phyloP scores from a whole-genome alignment of 352 stramenopile genomes.

The Nothophytophthora sp. region DNA sequence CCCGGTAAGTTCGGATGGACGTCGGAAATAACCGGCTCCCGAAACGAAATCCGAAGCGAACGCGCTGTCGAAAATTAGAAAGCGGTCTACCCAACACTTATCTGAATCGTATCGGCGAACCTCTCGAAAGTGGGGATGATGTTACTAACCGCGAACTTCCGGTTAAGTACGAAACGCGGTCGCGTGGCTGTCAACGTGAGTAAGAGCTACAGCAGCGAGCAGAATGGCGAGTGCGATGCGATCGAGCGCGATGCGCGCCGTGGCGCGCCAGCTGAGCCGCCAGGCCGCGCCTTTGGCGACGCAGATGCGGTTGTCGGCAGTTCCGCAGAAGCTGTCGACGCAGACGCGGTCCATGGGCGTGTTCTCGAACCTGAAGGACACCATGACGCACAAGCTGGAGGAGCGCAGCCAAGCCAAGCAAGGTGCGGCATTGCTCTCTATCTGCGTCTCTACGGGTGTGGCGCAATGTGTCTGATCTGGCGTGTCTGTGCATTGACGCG shows the following conservation, averaged over 20 bases:
- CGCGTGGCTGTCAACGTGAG: neutral
- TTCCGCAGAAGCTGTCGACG: slow-evolving; percentile 4
- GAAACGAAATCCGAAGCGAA: too few species aligned
- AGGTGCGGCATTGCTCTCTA: slow-evolving; percentile 23
- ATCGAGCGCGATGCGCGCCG: slow-evolving; percentile 32
- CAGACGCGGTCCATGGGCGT: slow-evolving; percentile 70
- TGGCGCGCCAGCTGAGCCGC: slow-evolving; percentile 27
- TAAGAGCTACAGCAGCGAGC: slow-evolving; percentile 23
- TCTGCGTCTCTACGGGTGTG: neutral
- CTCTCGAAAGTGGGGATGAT: too few species aligned
- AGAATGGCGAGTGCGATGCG: slow-evolving; percentile 46
- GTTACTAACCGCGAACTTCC: neutral
- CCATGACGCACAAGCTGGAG: slow-evolving; percentile 75
- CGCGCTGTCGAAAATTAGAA: too few species aligned
- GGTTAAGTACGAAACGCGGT: neutral
- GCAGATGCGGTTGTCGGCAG: neutral
- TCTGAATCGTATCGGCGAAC: too few species aligned
- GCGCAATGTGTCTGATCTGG: too few species aligned
- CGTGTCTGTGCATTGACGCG: neutral
- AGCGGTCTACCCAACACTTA: too few species aligned
- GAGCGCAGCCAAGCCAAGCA: slow-evolving; percentile 83
- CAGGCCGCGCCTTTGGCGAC: slow-evolving; percentile 7
- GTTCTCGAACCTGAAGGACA: slow-evolving; percentile 73
- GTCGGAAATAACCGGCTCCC: too few species aligned
- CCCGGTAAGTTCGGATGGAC: too few species aligned